A percentile compares a stretch with the other conserved stretches of the same genome.
Evolutionary conservation across 2,329 filamentous ascomycete genomes (phyloP).

Genomic region (Monosporascus sp.): DNA sequence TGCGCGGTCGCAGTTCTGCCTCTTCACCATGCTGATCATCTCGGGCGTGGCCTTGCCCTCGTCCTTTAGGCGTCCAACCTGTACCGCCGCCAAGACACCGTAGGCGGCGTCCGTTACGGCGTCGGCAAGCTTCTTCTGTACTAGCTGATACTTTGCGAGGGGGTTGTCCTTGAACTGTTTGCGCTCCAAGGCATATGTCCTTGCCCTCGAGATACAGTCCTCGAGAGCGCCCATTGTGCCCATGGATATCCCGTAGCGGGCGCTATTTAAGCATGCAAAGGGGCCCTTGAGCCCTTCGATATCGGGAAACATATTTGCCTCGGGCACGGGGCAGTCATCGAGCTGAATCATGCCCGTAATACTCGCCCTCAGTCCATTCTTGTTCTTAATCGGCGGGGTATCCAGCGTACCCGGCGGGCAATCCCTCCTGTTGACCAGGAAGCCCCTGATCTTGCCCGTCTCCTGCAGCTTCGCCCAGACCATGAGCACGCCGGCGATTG

Average conservation of each 20-base stretch:
- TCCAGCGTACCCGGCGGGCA: conserved; percentile 86
- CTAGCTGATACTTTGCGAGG: conserved; percentile 89
- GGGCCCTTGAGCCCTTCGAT: conserved; percentile 83
- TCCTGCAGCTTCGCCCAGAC: conserved; percentile 92
- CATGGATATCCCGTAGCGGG: conserved; percentile 88
- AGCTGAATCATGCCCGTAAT: conserved; percentile 98
- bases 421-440: conserved; percentile 77
- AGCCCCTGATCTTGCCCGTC: conserved; percentile 91
- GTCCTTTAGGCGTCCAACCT: conserved; percentile 91
- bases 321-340: conserved; percentile 81
- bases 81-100: conserved; percentile 81
- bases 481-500: conserved; percentile 77
- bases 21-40: conserved; percentile 96
- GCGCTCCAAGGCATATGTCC: conserved; percentile 84
- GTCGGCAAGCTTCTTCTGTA: conserved; percentile 97
- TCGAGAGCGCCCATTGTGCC: conserved; percentile 92
- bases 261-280: conserved; percentile 91
- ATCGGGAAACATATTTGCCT: conserved; percentile 89
- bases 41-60: conserved; percentile 82
- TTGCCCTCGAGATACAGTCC: conserved; percentile 76
- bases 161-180: conserved; percentile 97
- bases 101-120: conserved; percentile 86
- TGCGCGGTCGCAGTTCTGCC: conserved; percentile 93
- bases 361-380: conserved; percentile 87
- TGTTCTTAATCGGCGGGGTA: conserved; percentile 89